Evolutionary conservation across 495 filamentous ascomycete genomes (phyloP).

Genomic region (Ramalina peruviana): DNA sequence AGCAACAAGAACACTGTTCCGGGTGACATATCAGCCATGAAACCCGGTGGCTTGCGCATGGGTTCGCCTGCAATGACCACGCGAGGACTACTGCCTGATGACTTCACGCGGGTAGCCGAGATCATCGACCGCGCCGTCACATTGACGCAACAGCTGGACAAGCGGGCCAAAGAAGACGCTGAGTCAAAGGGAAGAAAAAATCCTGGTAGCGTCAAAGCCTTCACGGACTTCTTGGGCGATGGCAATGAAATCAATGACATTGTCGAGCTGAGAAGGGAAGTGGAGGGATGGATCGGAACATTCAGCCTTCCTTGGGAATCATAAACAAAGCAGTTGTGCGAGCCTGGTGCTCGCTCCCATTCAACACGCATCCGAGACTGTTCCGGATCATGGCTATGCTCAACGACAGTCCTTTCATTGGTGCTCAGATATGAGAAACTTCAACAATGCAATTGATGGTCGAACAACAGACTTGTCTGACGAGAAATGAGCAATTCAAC

Average conservation of each 20-base stretch:
- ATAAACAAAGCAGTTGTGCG: conserved; percentile 9
- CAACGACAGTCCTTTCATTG: neutral
- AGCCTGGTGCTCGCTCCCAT: conserved; percentile 9
- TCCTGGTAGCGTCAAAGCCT: conserved; percentile 64
- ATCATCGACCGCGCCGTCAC: conserved; percentile 85
- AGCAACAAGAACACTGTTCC: conserved; percentile 99
- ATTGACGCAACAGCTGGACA: conserved; percentile 73
- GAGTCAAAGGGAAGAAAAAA: conserved; percentile 66
- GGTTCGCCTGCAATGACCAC: conserved; percentile 97
- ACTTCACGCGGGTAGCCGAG: conserved; percentile 81
- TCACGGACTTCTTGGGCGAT: conserved; percentile 67
- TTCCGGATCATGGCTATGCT: neutral
- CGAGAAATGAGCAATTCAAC: neutral
- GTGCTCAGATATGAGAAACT: neutral
- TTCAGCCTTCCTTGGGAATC: conserved; percentile 77
- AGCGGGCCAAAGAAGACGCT: conserved; percentile 60
- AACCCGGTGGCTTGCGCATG: conserved; percentile 81
- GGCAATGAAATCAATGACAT: conserved; percentile 79
- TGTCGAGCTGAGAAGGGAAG: conserved; percentile 72
- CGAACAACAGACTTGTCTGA: too few relatives aligned
- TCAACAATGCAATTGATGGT: neutral
- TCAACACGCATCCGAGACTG: conserved; percentile 23
- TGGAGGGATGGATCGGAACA: conserved; percentile 89
- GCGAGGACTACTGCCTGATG: conserved; percentile 70
- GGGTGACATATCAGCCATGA: conserved; percentile 83